Conservation (phyloP, 2,329 filamentous ascomycete species). For the Clonostachys rosea region DNA sequence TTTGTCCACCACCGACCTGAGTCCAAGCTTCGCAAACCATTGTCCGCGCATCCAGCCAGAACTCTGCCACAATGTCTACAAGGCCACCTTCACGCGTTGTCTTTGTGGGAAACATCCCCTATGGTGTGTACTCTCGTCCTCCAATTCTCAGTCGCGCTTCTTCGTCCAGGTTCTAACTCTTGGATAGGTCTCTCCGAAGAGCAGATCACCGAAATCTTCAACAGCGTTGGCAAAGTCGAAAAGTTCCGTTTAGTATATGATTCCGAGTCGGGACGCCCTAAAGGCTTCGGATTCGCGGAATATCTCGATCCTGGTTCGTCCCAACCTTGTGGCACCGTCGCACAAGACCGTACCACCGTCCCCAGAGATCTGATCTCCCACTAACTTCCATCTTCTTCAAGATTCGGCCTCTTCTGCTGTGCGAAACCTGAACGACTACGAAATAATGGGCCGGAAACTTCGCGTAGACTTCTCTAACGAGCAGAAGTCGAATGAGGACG, state of each 20-base stretch:
- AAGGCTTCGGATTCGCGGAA: conserved; percentile 95
- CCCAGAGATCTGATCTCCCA: not conserved
- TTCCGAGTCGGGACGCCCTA: conserved; percentile 88
- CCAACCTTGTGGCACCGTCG: not conserved
- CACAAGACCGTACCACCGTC: not conserved
- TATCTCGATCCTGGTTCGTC: conserved; percentile 79
- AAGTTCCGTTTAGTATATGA: conserved; percentile 95
- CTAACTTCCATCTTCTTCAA: conserved; percentile 14
- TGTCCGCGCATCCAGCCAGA: no score
- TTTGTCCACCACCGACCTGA: no score
- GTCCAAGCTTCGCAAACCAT: no score
- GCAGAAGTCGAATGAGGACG: conserved; percentile 67
- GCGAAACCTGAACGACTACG: conserved; percentile 90
- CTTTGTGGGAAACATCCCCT: conserved; percentile 84
- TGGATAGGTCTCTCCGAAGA: conserved; percentile 83
- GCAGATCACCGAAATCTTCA: conserved; percentile 91
- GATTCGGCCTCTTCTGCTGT: conserved; percentile 88
- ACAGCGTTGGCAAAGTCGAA: conserved; percentile 81
- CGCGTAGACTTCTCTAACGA: conserved; percentile 96
- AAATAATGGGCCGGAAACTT: conserved; percentile 91
- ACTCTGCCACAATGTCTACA: conserved; percentile 50
- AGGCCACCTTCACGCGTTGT: conserved; percentile 76
- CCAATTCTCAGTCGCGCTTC: not conserved
- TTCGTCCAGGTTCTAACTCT: not conserved
- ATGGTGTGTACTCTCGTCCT: conserved; percentile 44